These are phyloP conservation scores for Piromyces finnis DNA, from an alignment of 192 early-diverging fungal genomes.

Conservation along the genomic window DNA sequence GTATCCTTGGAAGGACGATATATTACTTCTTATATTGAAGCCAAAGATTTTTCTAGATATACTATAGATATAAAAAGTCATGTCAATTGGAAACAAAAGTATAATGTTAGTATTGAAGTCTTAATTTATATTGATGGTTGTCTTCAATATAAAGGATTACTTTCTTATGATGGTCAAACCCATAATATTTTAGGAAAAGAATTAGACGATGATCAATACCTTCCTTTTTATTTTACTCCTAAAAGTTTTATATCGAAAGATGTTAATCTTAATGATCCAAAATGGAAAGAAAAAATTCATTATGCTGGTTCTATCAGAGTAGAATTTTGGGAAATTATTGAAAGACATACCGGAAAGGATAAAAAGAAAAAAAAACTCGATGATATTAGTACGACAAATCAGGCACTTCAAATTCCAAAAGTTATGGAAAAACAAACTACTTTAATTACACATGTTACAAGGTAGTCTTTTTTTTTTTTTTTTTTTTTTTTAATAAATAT, in stretches of 20 bases:
- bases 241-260: neutral
- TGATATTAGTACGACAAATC: neutral
- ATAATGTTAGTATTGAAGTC: neutral
- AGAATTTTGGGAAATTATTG: neutral
- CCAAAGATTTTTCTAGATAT: neutral
- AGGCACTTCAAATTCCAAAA: neutral
- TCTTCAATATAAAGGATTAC: neutral
- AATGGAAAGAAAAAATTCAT: neutral
- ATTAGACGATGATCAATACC: neutral
- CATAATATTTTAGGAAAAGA: neutral
- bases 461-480: neutral
- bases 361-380: neutral
- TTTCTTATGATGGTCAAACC: neutral
- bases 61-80: neutral
- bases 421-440: neutral
- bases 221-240: neutral
- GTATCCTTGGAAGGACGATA: neutral
- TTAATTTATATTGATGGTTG: neutral
- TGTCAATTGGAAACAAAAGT: neutral
- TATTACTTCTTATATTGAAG: neutral
- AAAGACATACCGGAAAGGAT: neutral
- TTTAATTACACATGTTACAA: neutral
- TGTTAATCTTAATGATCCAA: neutral
- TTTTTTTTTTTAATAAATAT: too few species aligned
- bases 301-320: neutral